Base-by-base conservation (phyloP, 2,329 filamentous ascomycete genomes). In the Fusarium burgessii region DNA sequence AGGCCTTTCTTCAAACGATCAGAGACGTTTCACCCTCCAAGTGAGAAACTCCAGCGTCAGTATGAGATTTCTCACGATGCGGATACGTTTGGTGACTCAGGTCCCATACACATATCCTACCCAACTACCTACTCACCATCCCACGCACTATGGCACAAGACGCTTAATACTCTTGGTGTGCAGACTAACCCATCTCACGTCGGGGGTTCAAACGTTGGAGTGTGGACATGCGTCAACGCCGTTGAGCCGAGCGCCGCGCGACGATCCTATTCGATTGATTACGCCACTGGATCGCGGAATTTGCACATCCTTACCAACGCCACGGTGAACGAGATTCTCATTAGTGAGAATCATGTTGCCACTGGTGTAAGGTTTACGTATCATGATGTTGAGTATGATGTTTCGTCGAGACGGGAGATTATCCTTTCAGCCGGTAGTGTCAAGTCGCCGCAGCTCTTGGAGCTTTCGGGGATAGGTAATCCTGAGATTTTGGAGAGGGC, bases 401-500 rank as follows among this genome's bases (percentile, higher is more conserved):
- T 85, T 47, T 74, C 78, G 11, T 85, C 81, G 3, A 80, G 68
- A 70, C 84, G 64, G 14, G 89, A 91, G 71, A 83, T 91, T 14
- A 84, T 92, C 40, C 77, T 92, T 5, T 85, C 86, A 7, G 88
- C 88, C 1, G 90, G 90, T 1, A 85, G 83, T 32, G 80, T 87
- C 42, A 84, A 86, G 74, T 89, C 86, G 13, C 90, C 85, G 8
- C 88, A 86, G 77, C 80, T 89, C 18, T 83, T 87, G n/a, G 89
- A 91, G 68, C 80, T 90, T 4, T 90, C 88, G 0, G 89, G 90
- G 1, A 83, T 92, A 41, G 90, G 90, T 7, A 80, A 83, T 47
- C 68, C 73, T 1, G 62, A 75, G 1, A 66, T 86, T 5, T 70
- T 86, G 36, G 58, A 74, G 12, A 74, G 72, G n/a, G 81, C 83